Evolutionary conservation across 768 basidiomycete genomes (phyloP).

Genomic region (Heimioporus sp.): DNA sequence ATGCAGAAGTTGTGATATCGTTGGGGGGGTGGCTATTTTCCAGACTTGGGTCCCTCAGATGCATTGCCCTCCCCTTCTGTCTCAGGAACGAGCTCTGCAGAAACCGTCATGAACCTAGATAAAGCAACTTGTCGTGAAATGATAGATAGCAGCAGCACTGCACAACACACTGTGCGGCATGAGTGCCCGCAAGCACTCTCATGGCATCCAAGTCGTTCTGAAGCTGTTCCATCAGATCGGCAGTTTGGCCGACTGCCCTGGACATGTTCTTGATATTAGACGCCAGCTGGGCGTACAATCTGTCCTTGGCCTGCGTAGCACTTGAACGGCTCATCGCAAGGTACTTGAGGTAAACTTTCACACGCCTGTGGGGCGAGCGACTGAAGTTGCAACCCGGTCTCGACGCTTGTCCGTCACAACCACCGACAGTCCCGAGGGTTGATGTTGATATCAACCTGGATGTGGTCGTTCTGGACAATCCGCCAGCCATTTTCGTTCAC

Average conservation of each 20-base stretch:
- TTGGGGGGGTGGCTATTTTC: constrained; percentile 1
- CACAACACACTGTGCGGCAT: constrained; percentile 72
- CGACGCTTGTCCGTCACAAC: too few relatives aligned
- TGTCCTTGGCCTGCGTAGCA: constrained; percentile 76
- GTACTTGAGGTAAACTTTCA: constrained; percentile 3
- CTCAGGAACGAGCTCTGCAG: constrained; percentile 41
- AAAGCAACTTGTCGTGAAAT: neutral
- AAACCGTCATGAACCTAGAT: constrained; percentile 50
- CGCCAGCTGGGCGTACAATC: constrained; percentile 77
- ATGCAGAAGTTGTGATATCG: too few relatives aligned
- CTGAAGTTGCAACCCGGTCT: too few relatives aligned
- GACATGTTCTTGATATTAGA: constrained; percentile 66
- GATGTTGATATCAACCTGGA: neutral
- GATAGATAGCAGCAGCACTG: neutral
- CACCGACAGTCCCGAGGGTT: too few relatives aligned
- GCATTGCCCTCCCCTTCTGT: constrained; percentile 14
- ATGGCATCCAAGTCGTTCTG: constrained; percentile 76
- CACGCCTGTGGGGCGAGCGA: constrained; percentile 5
- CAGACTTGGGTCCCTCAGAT: constrained; percentile 3
- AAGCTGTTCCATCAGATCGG: constrained; percentile 74
- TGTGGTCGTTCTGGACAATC: neutral
- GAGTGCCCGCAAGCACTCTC: constrained; percentile 73
- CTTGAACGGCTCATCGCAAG: constrained; percentile 31
- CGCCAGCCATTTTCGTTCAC: neutral
- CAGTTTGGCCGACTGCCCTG: constrained; percentile 65